These are phyloP conservation scores for Magnaporthiopsis poae DNA, from an alignment of 2,329 filamentous ascomycete genomes.

Conservation along the genomic window DNA sequence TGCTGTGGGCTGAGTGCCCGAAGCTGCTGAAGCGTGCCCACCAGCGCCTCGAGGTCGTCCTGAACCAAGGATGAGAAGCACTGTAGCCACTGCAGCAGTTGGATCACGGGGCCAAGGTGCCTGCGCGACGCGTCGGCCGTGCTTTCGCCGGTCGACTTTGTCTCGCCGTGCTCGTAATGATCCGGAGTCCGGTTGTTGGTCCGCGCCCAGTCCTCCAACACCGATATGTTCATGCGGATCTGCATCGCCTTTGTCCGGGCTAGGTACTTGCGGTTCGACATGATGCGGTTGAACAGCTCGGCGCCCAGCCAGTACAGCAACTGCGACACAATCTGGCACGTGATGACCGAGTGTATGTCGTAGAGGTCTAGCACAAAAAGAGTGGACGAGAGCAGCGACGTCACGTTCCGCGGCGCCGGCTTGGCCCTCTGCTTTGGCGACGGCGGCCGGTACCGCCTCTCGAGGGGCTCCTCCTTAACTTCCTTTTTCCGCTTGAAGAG, in stretches of 20 bases:
- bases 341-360: conserved; percentile 95
- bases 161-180: conserved; percentile 88
- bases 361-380: conserved; percentile 97
- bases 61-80: conserved; percentile 84
- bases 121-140: conserved; percentile 74
- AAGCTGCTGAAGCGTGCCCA: conserved; percentile 81
- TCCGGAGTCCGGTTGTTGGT: conserved; percentile 88
- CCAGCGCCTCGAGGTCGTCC: conserved; percentile 79
- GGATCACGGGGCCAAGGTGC: conserved; percentile 82
- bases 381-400: conserved; percentile 86
- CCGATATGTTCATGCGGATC: conserved; percentile 96
- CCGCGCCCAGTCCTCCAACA: conserved; percentile 89
- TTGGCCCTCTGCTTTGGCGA: conserved; percentile 89
- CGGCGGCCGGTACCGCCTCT: conserved; percentile 83
- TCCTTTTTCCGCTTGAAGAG: conserved; percentile 86
- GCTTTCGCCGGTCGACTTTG: conserved; percentile 72
- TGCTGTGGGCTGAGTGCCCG: conserved; percentile 77
- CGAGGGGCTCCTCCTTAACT: conserved; percentile 77
- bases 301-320: conserved; percentile 92
- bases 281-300: conserved; percentile 94
- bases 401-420: conserved; percentile 86
- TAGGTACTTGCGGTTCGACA: conserved; percentile 89
- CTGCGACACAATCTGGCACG: conserved; percentile 80
- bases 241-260: conserved; percentile 98
- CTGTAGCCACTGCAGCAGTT: conserved; percentile 92